Conservation (phyloP, 108 stramenopile species). For the Parietichytrium sp. region DNA sequence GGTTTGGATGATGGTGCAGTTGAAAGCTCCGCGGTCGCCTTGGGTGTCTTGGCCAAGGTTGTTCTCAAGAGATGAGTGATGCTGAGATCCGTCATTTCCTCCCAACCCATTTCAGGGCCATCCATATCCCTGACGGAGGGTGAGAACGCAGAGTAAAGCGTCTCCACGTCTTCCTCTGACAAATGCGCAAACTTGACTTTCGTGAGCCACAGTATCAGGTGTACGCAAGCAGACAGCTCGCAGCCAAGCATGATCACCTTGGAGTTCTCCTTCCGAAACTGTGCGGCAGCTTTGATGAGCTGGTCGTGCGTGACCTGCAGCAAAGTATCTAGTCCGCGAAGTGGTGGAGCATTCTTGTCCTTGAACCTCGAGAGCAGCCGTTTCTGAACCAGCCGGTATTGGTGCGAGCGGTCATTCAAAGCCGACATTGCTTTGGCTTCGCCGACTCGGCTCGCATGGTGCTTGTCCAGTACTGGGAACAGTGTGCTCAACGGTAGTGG, state of each 20-base stretch:
- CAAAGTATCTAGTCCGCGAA: slow-evolving; percentile 51
- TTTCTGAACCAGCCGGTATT: slow-evolving; percentile 60
- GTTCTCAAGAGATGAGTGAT: slow-evolving; percentile 56
- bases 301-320: slow-evolving; percentile 54
- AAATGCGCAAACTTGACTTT: slow-evolving; percentile 44
- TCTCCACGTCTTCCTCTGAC: slow-evolving; percentile 31
- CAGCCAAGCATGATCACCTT: too few species aligned
- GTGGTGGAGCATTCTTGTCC: slow-evolving; percentile 56
- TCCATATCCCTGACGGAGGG: slow-evolving; percentile 40
- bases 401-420: slow-evolving; percentile 53
- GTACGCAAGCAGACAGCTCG: slow-evolving; percentile 41
- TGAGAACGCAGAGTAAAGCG: slow-evolving; percentile 46
- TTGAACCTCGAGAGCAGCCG: slow-evolving; percentile 60
- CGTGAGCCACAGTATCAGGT: slow-evolving; percentile 43
- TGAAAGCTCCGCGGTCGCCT: slow-evolving; percentile 5
- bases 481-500: slow-evolving; percentile 52
- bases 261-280: too few species aligned
- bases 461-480: slow-evolving; percentile 49
- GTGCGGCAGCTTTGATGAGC: slow-evolving; percentile 41
- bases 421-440: neutral
- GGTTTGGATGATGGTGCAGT: slow-evolving; percentile 17
- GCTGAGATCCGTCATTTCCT: slow-evolving; percentile 53
- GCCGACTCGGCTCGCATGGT: slow-evolving; percentile 31
- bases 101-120: slow-evolving; percentile 58
- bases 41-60: slow-evolving; percentile 51